Evolutionary conservation across 1,139 yeast species (phyloP), one percentile per base, ranked within the genome.

Genomic region (Taiozyma sp.): DNA sequence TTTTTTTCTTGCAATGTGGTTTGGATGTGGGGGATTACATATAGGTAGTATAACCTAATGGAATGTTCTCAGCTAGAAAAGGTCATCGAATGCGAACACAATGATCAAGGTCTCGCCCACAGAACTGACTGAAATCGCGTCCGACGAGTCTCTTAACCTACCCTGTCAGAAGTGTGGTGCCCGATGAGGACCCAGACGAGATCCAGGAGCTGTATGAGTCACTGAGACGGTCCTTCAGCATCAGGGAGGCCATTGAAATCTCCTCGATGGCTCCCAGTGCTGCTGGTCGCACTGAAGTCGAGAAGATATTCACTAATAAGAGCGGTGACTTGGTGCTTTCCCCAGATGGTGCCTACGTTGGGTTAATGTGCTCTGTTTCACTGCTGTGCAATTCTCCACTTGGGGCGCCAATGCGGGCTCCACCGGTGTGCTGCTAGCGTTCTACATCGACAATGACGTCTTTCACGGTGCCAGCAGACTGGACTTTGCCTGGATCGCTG

Each of bases 281-380:
- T 6, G 34, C 11, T 6, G 34, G 41, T n/a, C 42, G 13, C 44
- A 44, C 43, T 13, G 66, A 61, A 3, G 56, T 66, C 10, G 62
- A 61, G 45, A 66, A 60, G 50, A 69, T 68, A 5, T 69, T 63
- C 54, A 68, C 71, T 13, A 67, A 68, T 48, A 56, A 53, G 35
- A 54, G 64, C 0, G 71, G 70, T 13, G 55, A 58, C 10, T 28
- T 59, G 13, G 59, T 54, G 19, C 45, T 47, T 11, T 52, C 54
- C 2, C 82, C 85, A 2, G 93, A 85, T 66, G 80, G 81, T 28
- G 88, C 88, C 0, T 77, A 77, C 55, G 89, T 1, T 86, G 93
- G 90, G 77, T 83, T 8, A 75, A 83, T 49, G 80, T 83, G 0
- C 50, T 76, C 2, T 77, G 85, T 56, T 79, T 79, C 1, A 71